These are phyloP conservation scores for Trapa bicornis DNA, from an alignment of 345 rosid species.

Conservation along the genomic window DNA sequence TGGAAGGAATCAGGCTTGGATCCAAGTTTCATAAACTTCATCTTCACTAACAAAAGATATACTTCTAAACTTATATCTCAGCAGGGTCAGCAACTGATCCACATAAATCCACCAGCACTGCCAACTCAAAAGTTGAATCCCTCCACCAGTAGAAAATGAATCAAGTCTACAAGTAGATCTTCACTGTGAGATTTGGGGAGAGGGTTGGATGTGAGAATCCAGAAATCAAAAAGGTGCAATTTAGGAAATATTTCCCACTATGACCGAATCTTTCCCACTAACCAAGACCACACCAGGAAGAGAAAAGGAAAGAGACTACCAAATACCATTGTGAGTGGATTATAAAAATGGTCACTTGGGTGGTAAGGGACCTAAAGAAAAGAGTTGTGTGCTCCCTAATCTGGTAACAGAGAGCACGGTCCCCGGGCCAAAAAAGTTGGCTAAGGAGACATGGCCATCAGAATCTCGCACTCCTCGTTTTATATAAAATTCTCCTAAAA, in stretches of 20 bases:
- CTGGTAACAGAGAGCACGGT: constrained; percentile 15
- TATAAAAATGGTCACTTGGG: constrained; percentile 10
- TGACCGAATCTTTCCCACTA: constrained; percentile 20
- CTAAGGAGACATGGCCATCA: constrained; percentile 15
- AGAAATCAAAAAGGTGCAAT: constrained; percentile 5
- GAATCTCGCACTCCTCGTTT: constrained; percentile 1
- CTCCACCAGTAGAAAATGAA: background rate
- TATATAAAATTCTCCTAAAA: constrained; percentile 7
- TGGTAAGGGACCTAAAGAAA: constrained; percentile 11
- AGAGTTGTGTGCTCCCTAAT: constrained; percentile 9
- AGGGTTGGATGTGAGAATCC: constrained; percentile 1
- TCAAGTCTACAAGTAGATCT: background rate
- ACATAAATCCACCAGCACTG: constrained; percentile 3
- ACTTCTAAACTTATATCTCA: constrained; percentile 5
- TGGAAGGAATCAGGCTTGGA: constrained; percentile 41
- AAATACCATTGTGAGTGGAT: constrained; percentile 3
- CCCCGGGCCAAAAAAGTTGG: constrained; percentile 14
- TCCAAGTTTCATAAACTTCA: constrained; percentile 53
- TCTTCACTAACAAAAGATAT: constrained; percentile 11
- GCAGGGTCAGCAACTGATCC: background rate
- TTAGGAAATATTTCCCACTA: constrained; percentile 10
- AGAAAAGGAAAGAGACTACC: constrained; percentile 6
- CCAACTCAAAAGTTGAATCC: background rate
- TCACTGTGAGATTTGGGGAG: background rate
- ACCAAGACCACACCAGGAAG: constrained; percentile 8